These are phyloP conservation scores for Botrytis aclada DNA, from an alignment of 2,329 filamentous ascomycete genomes.

Conservation along the genomic window DNA sequence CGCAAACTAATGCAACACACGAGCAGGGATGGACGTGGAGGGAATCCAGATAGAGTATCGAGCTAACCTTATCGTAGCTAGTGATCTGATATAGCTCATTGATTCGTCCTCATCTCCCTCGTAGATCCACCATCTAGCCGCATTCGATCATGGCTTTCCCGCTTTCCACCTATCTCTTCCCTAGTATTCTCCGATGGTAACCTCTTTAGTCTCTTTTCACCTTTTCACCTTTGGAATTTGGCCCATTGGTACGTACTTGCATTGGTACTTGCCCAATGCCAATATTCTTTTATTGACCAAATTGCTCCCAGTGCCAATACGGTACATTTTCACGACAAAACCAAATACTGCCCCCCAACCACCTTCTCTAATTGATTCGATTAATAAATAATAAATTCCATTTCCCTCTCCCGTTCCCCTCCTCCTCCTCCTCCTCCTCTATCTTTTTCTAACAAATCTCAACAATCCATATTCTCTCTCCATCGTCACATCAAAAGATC, in stretches of 20 bases:
- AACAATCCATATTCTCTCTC: background rate
- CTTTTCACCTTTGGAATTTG: background rate
- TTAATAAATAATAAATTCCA: background rate
- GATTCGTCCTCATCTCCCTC: background rate
- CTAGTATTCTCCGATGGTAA: background rate
- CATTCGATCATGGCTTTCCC: background rate
- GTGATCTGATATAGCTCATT: background rate
- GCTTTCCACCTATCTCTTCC: background rate
- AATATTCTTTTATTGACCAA: too few species aligned
- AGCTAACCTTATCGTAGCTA: background rate
- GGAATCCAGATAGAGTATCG: background rate
- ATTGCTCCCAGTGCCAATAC: background rate
- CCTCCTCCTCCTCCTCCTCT: background rate
- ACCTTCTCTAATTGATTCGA: background rate
- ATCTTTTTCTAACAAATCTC: background rate
- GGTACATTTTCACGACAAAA: constrained; percentile 8
- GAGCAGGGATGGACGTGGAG: background rate
- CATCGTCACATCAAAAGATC: background rate
- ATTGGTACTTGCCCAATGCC: background rate
- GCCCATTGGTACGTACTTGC: background rate
- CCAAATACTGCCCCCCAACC: constrained; percentile 10
- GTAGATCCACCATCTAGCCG: background rate
- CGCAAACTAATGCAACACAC: background rate
- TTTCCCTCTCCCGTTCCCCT: background rate
- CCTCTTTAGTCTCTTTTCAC: background rate